Conservation (phyloP, 345 rosid genomes). For the Aquilaria sinensis region DNA sequence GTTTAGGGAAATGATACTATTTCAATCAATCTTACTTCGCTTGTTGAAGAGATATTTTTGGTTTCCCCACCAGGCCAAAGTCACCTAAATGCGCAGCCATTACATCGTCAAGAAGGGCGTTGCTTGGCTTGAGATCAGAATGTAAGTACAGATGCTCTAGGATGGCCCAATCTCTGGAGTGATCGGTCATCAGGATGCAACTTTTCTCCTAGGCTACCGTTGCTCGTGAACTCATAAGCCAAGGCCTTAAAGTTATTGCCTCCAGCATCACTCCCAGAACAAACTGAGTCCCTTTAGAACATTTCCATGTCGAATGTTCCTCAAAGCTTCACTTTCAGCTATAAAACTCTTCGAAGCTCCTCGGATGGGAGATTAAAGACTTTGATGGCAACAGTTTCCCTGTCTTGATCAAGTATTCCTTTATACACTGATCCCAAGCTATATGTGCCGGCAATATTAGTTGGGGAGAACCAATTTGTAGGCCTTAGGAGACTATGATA, state of each 20-base stretch:
- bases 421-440: slow-evolving; percentile 34
- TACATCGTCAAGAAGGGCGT: no score
- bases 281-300: slow-evolving; percentile 41
- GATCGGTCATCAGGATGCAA: not conserved
- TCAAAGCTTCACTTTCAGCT: slow-evolving; percentile 44
- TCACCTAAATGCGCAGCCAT: no score
- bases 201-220: slow-evolving; percentile 47
- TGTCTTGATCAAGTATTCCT: slow-evolving; percentile 9
- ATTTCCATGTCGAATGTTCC: slow-evolving; percentile 42
- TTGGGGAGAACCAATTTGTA: slow-evolving; percentile 13
- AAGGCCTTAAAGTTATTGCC: slow-evolving; percentile 42
- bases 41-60: no score
- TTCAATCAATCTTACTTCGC: no score
- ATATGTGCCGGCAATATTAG: slow-evolving; percentile 18
- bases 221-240: slow-evolving; percentile 37
- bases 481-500: slow-evolving; percentile 1
- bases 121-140: no score
- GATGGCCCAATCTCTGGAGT: no score
- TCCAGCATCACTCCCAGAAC: slow-evolving; percentile 36
- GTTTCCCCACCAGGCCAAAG: no score
- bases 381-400: slow-evolving; percentile 29
- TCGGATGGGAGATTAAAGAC: slow-evolving; percentile 25
- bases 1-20: no score
- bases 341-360: slow-evolving; percentile 38
- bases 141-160: no score